Conservation (phyloP, 176 grass and related monocot genomes). For the Carex kokanica region DNA sequence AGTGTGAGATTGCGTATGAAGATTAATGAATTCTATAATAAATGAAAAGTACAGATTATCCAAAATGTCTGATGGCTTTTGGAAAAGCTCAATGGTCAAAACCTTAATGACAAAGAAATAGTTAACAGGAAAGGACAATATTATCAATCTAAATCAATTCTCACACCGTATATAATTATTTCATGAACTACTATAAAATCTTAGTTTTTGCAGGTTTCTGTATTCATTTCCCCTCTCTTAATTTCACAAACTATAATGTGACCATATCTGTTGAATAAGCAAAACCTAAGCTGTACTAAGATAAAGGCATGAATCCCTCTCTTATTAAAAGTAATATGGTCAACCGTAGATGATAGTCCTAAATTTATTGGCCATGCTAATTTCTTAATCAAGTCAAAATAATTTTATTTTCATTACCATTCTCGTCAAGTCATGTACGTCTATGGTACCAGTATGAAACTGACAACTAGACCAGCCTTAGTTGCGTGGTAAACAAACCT, state of each 20-base stretch:
- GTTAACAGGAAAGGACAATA: not conserved
- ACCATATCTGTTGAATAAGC: not conserved
- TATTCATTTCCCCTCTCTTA: not conserved
- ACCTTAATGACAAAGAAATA: not conserved
- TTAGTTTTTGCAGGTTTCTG: not conserved
- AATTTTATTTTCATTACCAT: conserved; percentile 4
- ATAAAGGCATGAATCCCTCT: conserved; percentile 3
- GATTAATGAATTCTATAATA: not conserved
- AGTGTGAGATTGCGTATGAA: not conserved
- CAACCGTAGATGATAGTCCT: not conserved
- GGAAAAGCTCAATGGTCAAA: not conserved
- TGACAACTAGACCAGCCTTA: not conserved
- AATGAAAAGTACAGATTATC: not conserved
- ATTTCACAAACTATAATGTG: not conserved
- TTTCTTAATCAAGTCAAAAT: not conserved
- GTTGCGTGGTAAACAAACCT: not conserved
- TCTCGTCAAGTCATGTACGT: not conserved
- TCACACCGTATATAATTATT: not conserved
- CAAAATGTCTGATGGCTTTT: not conserved
- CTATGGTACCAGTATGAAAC: not conserved
- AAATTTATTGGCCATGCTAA: not conserved
- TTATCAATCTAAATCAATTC: not conserved
- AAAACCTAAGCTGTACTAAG: not conserved
- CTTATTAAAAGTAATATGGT: not conserved
- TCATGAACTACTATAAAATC: not conserved